These are phyloP conservation scores for Skeletonema menzelii DNA, from an alignment of 108 stramenopile genomes.

Conservation along the genomic window DNA sequence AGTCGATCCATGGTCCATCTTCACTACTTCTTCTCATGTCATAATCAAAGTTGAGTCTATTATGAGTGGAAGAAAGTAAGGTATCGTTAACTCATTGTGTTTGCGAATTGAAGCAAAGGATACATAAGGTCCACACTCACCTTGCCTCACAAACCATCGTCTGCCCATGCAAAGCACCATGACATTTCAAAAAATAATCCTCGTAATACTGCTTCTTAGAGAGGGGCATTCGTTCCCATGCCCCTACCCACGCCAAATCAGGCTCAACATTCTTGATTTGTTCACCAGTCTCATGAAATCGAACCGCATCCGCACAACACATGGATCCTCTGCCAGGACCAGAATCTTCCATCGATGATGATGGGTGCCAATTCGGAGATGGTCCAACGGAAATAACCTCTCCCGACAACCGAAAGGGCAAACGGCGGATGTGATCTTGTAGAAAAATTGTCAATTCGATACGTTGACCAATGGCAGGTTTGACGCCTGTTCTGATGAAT, in stretches of 20 bases:
- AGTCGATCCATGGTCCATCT: slow-evolving; percentile 22
- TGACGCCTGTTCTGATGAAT: slow-evolving; percentile 6
- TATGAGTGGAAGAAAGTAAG: background rate
- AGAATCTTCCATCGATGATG: slow-evolving; percentile 14
- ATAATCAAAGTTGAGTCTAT: slow-evolving; percentile 40
- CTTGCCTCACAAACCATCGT: slow-evolving; percentile 25
- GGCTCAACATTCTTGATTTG: background rate
- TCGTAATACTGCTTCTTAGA: slow-evolving; percentile 6
- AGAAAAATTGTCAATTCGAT: slow-evolving; percentile 24
- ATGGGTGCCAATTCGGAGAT: slow-evolving; percentile 1
- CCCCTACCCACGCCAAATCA: background rate
- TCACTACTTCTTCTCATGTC: slow-evolving; percentile 26
- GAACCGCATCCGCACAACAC: slow-evolving; percentile 18
- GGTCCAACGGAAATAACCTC: slow-evolving; percentile 21
- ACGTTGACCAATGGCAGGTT: slow-evolving; percentile 11
- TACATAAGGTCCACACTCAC: slow-evolving; percentile 2
- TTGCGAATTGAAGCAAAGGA: background rate
- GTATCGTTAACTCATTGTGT: background rate
- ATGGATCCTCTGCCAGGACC: slow-evolving; percentile 14
- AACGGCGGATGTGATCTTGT: background rate
- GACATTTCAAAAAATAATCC: background rate
- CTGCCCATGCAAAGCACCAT: slow-evolving; percentile 33
- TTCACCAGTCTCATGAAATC: background rate
- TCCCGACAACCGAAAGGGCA: slow-evolving; percentile 28
- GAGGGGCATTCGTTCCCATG: slow-evolving; percentile 4